phyloP scores from a whole-genome alignment of 2,329 filamentous ascomycete species.

The Mollisiaceae sp. region DNA sequence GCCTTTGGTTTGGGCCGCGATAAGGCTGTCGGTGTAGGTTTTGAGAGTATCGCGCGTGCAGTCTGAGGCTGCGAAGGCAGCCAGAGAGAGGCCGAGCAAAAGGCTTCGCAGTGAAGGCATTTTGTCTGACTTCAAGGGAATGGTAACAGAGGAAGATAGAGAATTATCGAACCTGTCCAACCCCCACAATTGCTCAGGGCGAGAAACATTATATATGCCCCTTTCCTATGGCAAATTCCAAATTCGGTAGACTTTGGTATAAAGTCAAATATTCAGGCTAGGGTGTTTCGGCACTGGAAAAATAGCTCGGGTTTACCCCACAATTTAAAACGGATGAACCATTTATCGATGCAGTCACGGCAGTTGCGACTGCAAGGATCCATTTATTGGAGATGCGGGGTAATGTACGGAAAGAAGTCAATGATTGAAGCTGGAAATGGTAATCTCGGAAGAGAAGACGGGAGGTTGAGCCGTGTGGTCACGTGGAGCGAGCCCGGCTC shows the following conservation, averaged over 20 bases:
- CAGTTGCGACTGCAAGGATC: not conserved
- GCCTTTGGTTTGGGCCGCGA: conserved; percentile 16
- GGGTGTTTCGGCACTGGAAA: conserved; percentile 6
- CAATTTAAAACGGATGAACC: conserved; percentile 1
- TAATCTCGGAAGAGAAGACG: too few relatives aligned
- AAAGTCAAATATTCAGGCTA: conserved; percentile 8
- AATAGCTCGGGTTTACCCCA: not conserved
- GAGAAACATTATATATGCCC: not conserved
- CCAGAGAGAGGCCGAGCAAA: not conserved
- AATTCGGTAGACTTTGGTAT: not conserved
- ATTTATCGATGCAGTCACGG: not conserved
- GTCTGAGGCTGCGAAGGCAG: not conserved
- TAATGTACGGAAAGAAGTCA: not conserved
- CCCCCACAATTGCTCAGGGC: not conserved
- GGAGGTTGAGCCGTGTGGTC: too few relatives aligned
- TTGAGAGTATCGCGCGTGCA: conserved; percentile 17
- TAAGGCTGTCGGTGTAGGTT: conserved; percentile 15
- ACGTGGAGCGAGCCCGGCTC: too few relatives aligned
- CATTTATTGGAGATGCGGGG: not conserved
- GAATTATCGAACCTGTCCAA: not conserved
- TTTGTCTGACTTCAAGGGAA: not conserved
- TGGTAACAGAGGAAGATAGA: not conserved
- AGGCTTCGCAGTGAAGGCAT: conserved; percentile 2
- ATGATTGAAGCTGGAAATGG: not conserved
- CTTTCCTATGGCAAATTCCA: not conserved